Conservation (phyloP, 352 stramenopile genomes). For the Phytophthora syringae region DNA sequence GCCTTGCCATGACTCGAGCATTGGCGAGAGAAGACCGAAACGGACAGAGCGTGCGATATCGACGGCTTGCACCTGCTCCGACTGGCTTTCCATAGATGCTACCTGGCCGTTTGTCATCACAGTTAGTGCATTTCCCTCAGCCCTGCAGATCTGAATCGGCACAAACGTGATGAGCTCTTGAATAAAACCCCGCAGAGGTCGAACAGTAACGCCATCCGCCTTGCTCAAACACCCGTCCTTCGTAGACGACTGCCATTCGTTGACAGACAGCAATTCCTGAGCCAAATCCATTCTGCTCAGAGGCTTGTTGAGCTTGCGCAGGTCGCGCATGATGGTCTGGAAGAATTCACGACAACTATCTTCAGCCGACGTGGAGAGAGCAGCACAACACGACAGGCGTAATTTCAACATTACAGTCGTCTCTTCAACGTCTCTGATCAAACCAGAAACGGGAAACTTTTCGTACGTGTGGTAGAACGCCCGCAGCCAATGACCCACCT, state of each 20-base stretch:
- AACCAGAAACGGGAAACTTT: slow-evolving; percentile 38
- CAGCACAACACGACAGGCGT: no score
- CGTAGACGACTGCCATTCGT: slow-evolving; percentile 33
- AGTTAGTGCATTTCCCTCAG: slow-evolving; percentile 49
- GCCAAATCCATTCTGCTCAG: slow-evolving; percentile 24
- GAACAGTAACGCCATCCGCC: no score
- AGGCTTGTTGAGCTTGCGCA: slow-evolving; percentile 28
- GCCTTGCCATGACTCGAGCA: slow-evolving; percentile 35
- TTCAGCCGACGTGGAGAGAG: no score
- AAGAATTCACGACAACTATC: no score
- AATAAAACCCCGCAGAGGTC: no score
- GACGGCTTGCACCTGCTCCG: slow-evolving; percentile 6
- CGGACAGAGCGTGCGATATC: slow-evolving; percentile 45
- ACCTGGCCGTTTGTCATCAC: slow-evolving; percentile 43
- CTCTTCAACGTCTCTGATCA: slow-evolving; percentile 41
- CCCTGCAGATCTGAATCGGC: slow-evolving; percentile 66
- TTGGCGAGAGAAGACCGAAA: slow-evolving; percentile 40
- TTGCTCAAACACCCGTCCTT: no score
- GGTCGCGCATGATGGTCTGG: slow-evolving; percentile 28
- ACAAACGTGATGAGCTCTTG: no score
- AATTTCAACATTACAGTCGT: no score
- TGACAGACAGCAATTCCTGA: neutral
- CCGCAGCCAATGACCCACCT: slow-evolving; percentile 38
- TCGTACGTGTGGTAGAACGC: slow-evolving; percentile 42
- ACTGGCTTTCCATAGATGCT: neutral